Evolutionary conservation across 2,329 filamentous ascomycete species (phyloP).

Genomic region (Penicillium sp.): DNA sequence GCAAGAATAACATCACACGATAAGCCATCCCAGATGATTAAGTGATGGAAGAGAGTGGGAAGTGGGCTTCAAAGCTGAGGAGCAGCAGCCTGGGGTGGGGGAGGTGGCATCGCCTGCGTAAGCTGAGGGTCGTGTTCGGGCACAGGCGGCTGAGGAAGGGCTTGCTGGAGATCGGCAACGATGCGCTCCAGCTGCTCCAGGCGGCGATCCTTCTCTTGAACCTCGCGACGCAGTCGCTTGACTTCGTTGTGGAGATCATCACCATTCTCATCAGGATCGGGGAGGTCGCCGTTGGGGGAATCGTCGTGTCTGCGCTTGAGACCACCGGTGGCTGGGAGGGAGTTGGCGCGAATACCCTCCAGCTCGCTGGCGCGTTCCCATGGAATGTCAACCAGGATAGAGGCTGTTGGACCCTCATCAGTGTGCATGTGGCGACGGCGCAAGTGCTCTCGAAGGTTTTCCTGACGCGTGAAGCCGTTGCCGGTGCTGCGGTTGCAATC

Average conservation of each 20-base stretch:
- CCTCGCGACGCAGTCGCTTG: conserved; percentile 70
- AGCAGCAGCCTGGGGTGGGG: conserved; percentile 25
- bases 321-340: conserved; percentile 37
- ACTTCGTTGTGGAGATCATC: conserved; percentile 65
- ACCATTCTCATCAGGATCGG: conserved; percentile 51
- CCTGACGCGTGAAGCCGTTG: conserved; percentile 88
- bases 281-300: conserved; percentile 39
- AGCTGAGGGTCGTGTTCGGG: conserved; percentile 26
- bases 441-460: conserved; percentile 93
- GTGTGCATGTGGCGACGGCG: conserved; percentile 78
- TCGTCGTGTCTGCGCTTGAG: conserved; percentile 47
- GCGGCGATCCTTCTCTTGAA: conserved; percentile 60
- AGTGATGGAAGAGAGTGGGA: conserved; percentile 16
- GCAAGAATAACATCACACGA: conserved; percentile 31
- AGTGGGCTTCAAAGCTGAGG: conserved; percentile 23
- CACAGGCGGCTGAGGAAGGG: conserved; percentile 39
- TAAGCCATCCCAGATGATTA: conserved; percentile 11
- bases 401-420: conserved; percentile 37
- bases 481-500: conserved; percentile 90
- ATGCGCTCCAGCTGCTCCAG: conserved; percentile 50
- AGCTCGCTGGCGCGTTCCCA: conserved; percentile 41
- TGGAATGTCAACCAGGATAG: conserved; percentile 31
- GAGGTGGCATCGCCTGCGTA: conserved; percentile 22
- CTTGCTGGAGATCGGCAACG: conserved; percentile 45
- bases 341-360: conserved; percentile 38